Conservation (phyloP, 2,329 filamentous ascomycete genomes). For the Fusarium duplospermum region DNA sequence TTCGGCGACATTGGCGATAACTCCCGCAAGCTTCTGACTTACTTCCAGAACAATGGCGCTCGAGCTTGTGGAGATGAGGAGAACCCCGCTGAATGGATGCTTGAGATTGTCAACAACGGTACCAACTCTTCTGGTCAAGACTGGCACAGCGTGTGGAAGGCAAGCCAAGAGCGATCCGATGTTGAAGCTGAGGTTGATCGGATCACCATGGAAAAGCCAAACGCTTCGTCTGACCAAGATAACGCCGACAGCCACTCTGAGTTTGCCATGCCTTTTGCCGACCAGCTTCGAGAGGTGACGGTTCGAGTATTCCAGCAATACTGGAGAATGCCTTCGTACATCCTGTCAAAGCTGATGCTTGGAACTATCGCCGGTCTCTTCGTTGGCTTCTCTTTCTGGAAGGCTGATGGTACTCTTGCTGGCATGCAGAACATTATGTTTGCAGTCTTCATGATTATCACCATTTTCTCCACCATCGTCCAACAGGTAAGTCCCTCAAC, state of each 20-base stretch:
- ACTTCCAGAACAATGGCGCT: slow-evolving; percentile 72
- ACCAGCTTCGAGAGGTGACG: slow-evolving; percentile 1
- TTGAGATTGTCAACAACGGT: slow-evolving; percentile 47
- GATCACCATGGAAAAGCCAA: neutral
- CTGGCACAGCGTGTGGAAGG: neutral
- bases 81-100: slow-evolving; percentile 80
- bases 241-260: slow-evolving; percentile 2
- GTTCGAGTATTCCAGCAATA: slow-evolving; percentile 21
- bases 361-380: slow-evolving; percentile 72
- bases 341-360: slow-evolving; percentile 67
- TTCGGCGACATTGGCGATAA: slow-evolving; percentile 67
- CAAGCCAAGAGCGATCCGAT: neutral
- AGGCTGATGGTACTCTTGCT: slow-evolving; percentile 64
- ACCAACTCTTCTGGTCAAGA: neutral
- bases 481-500: slow-evolving; percentile 61
- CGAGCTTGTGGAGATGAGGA: slow-evolving; percentile 65
- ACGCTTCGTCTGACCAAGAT: neutral
- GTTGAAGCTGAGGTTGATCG: neutral
- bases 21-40: slow-evolving; percentile 62
- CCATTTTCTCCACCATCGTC: slow-evolving; percentile 77
- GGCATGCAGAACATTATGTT: slow-evolving; percentile 82
- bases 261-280: neutral
- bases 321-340: slow-evolving; percentile 17
- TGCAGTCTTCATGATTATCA: slow-evolving; percentile 79
- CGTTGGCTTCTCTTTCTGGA: slow-evolving; percentile 79